Conservation (phyloP, 1,284 basidiomycete genomes). For the Melampsora larici-populina region DNA sequence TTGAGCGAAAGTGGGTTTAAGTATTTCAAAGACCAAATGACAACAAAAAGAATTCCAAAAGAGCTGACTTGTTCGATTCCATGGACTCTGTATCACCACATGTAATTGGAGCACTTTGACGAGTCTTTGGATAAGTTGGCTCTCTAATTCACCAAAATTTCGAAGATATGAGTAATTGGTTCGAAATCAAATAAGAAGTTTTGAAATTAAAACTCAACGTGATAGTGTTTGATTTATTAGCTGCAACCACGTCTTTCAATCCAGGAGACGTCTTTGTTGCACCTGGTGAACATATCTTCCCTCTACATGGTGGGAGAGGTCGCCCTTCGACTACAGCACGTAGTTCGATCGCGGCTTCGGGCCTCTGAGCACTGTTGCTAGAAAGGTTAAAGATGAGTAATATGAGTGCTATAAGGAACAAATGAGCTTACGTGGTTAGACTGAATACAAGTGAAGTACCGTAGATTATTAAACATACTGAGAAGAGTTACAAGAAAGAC, state of each 20-base stretch:
- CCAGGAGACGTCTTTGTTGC: background rate
- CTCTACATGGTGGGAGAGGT: conserved; percentile 19
- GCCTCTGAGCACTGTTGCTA: background rate
- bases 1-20: too few relatives aligned
- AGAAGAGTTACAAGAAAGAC: background rate
- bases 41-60: background rate
- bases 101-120: background rate
- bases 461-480: background rate
- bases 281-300: conserved; percentile 16
- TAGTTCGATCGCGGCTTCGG: background rate
- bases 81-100: background rate
- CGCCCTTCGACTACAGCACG: conserved; percentile 2
- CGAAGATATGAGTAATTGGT: too few relatives aligned
- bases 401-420: background rate
- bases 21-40: too few relatives aligned
- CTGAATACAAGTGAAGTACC: background rate
- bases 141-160: too few relatives aligned
- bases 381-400: background rate
- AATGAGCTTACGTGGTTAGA: background rate
- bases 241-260: background rate
- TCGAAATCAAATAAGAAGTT: too few relatives aligned
- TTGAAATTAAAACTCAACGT: background rate
- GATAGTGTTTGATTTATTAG: background rate
- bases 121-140: background rate
- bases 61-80: background rate